Evolutionary conservation across 805 yeast species (phyloP), one percentile per base, ranked within the genome.

Genomic region (Geotrichum ghanense): DNA sequence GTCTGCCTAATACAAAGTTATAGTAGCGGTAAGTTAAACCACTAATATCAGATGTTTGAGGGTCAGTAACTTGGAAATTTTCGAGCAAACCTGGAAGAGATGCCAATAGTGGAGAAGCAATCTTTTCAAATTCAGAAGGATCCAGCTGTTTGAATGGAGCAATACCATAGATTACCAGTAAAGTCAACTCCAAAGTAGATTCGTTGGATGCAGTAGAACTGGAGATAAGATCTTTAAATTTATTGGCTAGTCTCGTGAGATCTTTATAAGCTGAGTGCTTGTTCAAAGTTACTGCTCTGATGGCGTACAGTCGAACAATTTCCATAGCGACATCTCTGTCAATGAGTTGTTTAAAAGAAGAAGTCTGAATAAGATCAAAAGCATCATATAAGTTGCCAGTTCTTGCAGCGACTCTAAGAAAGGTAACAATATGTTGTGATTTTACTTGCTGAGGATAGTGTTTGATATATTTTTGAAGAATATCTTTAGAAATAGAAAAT

Each of bases 221-320:
- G 37, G 16, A n/a, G 17, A 31, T n/a, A 31, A n/a, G 37, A n/a
- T n/a, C 14, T 31, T 31, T 31, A 31, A 31, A 19, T 31, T 31
- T 31, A 31, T 31, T 31, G 17, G 37, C 37, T 31, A 31, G 16
- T 12, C 16, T 31, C 5, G 37, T 16, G 7, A 31, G 17, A n/a
- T 31, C 37, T 31, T 31, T 31, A 19, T 31, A 31, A 19, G 37
- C 37, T 12, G 37, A 31, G 16, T 6, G 37, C 16, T 31, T 31
- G 37, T 31, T 31, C 37, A 31, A 31, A 19, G 37, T 31, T n/a
- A 31, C 37, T 6, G 37, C 37, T 31, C 37, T 31, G 17, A 31
- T 31, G 16, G 37, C 37, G 14, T 31, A 31, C 37, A 31, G 16
- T 31, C 37, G 12, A 19, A 31, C 16, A 19, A 19, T 19, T 31